Percentiles rank a stretch among this genome's conserved stretches.
Evolutionary conservation across 2,329 filamentous ascomycete genomes (phyloP).

Genomic region (Purpureocillium takamizusanense): DNA sequence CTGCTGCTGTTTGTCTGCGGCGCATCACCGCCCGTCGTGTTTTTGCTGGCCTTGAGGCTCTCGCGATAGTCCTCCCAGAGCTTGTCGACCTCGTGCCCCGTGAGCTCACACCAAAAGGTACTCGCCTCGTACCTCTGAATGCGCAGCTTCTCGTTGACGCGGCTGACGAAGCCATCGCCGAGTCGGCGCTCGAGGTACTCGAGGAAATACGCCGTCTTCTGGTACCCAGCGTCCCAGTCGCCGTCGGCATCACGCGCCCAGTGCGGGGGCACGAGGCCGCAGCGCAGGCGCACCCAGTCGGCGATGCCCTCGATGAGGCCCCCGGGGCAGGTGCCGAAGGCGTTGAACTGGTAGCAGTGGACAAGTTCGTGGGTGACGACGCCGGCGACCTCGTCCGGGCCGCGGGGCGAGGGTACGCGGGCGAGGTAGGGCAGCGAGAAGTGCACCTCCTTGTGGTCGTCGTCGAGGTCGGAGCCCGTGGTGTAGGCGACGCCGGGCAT

Average conservation of each 20-base stretch:
- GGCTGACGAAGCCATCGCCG: slow-evolving; percentile 48
- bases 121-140: slow-evolving; percentile 55
- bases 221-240: slow-evolving; percentile 83
- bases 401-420: slow-evolving; percentile 32
- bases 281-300: slow-evolving; percentile 79
- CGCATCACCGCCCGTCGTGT: no score
- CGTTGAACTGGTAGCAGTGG: slow-evolving; percentile 86
- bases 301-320: slow-evolving; percentile 87
- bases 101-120: slow-evolving; percentile 58
- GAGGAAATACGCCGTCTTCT: slow-evolving; percentile 85
- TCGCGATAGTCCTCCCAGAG: slow-evolving; percentile 67
- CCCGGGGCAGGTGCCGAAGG: slow-evolving; percentile 49
- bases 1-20: not conserved
- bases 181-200: slow-evolving; percentile 70
- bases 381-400: slow-evolving; percentile 60
- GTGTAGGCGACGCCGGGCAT: slow-evolving; percentile 89
- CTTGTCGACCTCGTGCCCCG: slow-evolving; percentile 55
- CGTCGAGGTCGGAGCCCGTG: slow-evolving; percentile 66
- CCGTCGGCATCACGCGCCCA: slow-evolving; percentile 57
- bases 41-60: slow-evolving; percentile 8
- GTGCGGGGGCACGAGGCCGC: slow-evolving; percentile 67
- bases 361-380: slow-evolving; percentile 90
- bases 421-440: slow-evolving; percentile 70
- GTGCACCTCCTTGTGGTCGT: slow-evolving; percentile 89
- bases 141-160: slow-evolving; percentile 59